Evolutionary conservation across 345 rosid genomes (phyloP).

Genomic region (Lumnitzera racemosa): DNA sequence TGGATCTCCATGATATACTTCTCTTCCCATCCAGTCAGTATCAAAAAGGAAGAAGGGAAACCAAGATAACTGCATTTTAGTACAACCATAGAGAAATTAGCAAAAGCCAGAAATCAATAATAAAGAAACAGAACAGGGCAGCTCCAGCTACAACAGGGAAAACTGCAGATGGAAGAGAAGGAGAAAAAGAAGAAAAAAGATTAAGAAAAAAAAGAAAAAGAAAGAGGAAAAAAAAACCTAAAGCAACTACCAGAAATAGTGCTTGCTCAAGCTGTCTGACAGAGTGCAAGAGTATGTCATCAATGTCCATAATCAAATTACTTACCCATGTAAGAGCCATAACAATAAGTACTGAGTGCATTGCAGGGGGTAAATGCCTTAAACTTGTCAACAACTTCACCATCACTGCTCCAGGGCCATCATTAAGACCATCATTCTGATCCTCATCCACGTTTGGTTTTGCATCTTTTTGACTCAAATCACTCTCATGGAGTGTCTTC

Average conservation of each 20-base stretch:
- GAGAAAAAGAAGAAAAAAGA: no score
- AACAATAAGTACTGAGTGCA: conserved; percentile 87
- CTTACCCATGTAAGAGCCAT: conserved; percentile 98
- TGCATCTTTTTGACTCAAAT: conserved; percentile 22
- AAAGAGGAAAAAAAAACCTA: background rate
- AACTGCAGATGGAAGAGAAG: background rate
- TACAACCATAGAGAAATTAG: conserved; percentile 4
- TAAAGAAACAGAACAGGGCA: background rate
- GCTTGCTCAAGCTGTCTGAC: no score
- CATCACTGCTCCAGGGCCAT: conserved; percentile 87
- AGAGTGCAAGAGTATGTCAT: background rate
- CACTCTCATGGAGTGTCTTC: conserved; percentile 29
- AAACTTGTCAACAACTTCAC: conserved; percentile 92
- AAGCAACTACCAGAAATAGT: no score
- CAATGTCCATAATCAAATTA: background rate
- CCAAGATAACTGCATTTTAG: conserved; percentile 81
- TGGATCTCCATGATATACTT: conserved; percentile 93
- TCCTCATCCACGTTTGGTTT: conserved; percentile 28
- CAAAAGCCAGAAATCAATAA: background rate
- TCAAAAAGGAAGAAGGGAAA: conserved; percentile 97
- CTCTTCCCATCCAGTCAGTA: conserved; percentile 99
- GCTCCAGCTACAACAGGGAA: background rate
- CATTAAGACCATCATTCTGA: conserved; percentile 42
- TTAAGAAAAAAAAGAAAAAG: no score
- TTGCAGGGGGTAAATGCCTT: conserved; percentile 87